These are phyloP conservation scores for Dunaliella primolecta DNA, from an alignment of 139 green algal species.

Conservation along the genomic window DNA sequence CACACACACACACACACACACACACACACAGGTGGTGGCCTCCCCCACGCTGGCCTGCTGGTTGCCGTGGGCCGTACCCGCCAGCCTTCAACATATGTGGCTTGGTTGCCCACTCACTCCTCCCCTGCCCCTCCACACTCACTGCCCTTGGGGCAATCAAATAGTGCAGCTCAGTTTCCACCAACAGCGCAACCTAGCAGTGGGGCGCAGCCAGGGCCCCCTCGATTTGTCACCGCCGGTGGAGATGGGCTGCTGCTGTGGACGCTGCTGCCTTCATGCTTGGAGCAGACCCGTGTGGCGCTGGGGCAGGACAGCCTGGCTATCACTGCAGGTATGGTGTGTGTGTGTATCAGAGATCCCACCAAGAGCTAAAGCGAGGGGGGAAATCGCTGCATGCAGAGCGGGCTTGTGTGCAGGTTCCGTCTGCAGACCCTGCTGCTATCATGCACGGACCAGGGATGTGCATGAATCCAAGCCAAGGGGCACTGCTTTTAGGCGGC, in stretches of 20 bases:
- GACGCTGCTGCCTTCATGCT: slow-evolving; percentile 41
- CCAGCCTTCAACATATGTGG: slow-evolving; percentile 6
- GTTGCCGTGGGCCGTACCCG: slow-evolving; percentile 36
- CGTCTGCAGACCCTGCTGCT: no score
- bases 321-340: neutral
- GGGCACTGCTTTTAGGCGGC: no score
- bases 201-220: neutral
- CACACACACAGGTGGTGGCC: neutral
- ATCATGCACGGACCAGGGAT: no score
- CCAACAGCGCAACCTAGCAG: neutral
- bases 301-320: neutral
- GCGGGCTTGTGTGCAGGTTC: no score
- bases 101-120: slow-evolving; percentile 29
- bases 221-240: slow-evolving; percentile 44
- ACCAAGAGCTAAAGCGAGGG: no score
- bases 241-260: slow-evolving; percentile 48
- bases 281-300: slow-evolving; percentile 31
- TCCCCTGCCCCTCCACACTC: neutral
- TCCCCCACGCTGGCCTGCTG: neutral
- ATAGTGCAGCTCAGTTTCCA: neutral
- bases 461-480: no score
- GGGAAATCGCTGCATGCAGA: no score
- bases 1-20: neutral
- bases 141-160: neutral
- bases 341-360: no score